Evolutionary conservation across 1,284 basidiomycete species (phyloP), one percentile per base, ranked within the genome.

Genomic region (Melampsora occidentalis): DNA sequence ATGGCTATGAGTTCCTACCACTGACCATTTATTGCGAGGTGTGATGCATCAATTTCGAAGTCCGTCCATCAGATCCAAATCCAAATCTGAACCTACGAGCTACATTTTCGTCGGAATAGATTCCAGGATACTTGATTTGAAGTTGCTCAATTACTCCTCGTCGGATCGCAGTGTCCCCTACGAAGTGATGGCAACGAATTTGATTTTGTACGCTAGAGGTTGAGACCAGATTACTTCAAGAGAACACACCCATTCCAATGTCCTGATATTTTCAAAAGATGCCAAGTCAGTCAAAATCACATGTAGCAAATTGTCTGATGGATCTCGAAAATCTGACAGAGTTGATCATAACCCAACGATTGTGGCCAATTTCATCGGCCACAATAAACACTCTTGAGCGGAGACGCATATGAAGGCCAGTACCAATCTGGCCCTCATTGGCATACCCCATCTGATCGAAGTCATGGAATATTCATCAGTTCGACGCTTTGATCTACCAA

Each of bases 161-260:
- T 31, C 91, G 88, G 53, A 92, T 84, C 33, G 90, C 91, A 0
- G 88, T 89, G 81, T 93, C 91, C 22, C 91, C 91, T 89, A 91
- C 33, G n/a, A n/a, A 5, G 14, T 39, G 10, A 64, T n/a, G 35
- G 31, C 10, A 5, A 31, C 16, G 10, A 22, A 7, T 22, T 12
- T 5, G 7, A 16, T 16, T 6, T 12, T 25, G 22, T 31, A 9
- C 18, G 22, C 9, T 22, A 28, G 16, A 16, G 12, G 14, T 16
- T 16, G 46, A 46, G 46, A 46, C 5, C 46, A 46, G 2, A 16
- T 46, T 3, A 16, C 59, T 14, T 10, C 25, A 51, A 51, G 4
- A 18, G 20, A 14, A n/a, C 33, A 31, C 4, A 69, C 68, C 68
- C 68, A 69, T 69, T 42, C 68, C 42, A 69, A 69, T 53, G 35